Percentiles rank a stretch among this genome's conserved stretches.
Conservation (phyloP, 129 eudicot species). For the Silybum marianum region DNA sequence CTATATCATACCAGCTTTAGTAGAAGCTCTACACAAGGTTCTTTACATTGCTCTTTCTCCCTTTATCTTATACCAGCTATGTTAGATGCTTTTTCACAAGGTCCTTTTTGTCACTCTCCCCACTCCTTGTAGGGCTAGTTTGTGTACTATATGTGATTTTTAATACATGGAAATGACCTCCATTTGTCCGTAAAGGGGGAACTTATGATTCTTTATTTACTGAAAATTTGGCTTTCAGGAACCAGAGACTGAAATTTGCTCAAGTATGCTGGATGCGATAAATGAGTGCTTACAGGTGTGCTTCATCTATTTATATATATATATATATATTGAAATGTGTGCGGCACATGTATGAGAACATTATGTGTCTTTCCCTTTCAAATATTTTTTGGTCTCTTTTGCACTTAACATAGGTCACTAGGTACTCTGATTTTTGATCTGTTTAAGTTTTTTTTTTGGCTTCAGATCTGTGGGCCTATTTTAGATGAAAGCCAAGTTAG, state of each 20-base stretch:
- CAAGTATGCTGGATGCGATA: slow-evolving; percentile 84
- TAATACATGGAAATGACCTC: background rate
- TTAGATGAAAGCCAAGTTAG: slow-evolving; percentile 84
- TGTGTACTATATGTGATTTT: background rate
- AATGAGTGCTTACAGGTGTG: slow-evolving; percentile 89
- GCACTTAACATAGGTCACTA: background rate
- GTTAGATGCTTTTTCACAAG: background rate
- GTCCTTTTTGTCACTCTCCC: background rate
- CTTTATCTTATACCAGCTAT: background rate
- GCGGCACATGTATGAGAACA: background rate
- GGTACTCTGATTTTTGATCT: background rate
- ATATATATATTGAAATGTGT: background rate
- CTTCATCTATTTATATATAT: background rate
- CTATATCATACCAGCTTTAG: slow-evolving; percentile 82
- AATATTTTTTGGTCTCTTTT: background rate
- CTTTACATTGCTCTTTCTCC: background rate
- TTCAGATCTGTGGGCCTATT: slow-evolving; percentile 79
- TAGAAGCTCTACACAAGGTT: slow-evolving; percentile 96
- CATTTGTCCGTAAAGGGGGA: background rate
- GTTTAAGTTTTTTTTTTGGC: background rate
- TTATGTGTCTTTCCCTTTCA: background rate
- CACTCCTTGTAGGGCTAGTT: background rate
- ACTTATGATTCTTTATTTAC: slow-evolving; percentile 14
- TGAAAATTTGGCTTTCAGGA: slow-evolving; percentile 60
- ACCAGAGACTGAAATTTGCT: slow-evolving; percentile 93